Conservation (phyloP, 768 basidiomycete genomes). For the Boletus patriciae region DNA sequence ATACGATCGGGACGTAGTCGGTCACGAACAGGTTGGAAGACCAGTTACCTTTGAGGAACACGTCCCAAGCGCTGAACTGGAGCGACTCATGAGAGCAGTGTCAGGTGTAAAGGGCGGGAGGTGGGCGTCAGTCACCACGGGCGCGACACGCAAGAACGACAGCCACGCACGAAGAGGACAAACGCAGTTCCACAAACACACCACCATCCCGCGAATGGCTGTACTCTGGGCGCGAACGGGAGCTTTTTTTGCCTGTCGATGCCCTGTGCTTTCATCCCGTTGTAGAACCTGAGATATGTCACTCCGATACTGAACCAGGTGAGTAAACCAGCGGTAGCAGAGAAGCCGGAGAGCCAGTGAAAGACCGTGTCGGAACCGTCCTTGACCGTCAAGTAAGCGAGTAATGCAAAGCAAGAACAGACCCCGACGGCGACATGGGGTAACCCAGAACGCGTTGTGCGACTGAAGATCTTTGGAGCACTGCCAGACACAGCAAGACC, state of each 20-base stretch:
- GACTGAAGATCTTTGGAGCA: slow-evolving; percentile 52
- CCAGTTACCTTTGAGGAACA: slow-evolving; percentile 44
- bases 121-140: not conserved
- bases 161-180: slow-evolving; percentile 38
- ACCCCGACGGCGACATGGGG: slow-evolving; percentile 44
- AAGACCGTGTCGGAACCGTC: slow-evolving; percentile 41
- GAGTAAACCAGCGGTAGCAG: slow-evolving; percentile 41
- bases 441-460: slow-evolving; percentile 40
- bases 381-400: slow-evolving; percentile 44
- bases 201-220: slow-evolving; percentile 45
- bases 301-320: slow-evolving; percentile 47
- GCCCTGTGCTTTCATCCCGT: slow-evolving; percentile 50
- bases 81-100: not conserved
- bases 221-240: slow-evolving; percentile 44
- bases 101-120: not conserved
- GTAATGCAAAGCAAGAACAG: slow-evolving; percentile 34
- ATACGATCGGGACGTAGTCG: slow-evolving; percentile 41
- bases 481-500: slow-evolving; percentile 53
- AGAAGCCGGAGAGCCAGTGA: slow-evolving; percentile 40
- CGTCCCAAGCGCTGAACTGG: slow-evolving; percentile 42
- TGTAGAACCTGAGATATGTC: slow-evolving; percentile 48
- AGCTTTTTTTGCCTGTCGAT: slow-evolving; percentile 44
- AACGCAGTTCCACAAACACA: slow-evolving; percentile 28
- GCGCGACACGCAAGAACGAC: not conserved
- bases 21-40: slow-evolving; percentile 41